These are phyloP conservation scores for Halophytophthora polymorphica DNA, from an alignment of 352 stramenopile species.

Conservation along the genomic window DNA sequence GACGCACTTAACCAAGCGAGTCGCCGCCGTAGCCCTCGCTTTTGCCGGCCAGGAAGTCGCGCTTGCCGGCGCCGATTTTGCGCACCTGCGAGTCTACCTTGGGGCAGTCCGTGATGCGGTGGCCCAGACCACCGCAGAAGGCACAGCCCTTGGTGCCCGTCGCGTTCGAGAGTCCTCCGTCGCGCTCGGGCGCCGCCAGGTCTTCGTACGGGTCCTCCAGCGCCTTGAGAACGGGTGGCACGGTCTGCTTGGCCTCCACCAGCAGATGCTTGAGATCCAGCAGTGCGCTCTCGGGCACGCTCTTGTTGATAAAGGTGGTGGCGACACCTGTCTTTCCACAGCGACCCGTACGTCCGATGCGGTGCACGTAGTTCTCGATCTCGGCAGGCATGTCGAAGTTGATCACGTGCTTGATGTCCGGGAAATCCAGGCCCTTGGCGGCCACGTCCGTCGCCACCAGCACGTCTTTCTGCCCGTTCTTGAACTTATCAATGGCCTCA, in stretches of 20 bases:
- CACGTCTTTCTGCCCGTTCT: slow-evolving; percentile 94
- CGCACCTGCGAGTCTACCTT: slow-evolving; percentile 98
- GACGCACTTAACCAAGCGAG: slow-evolving; percentile 53
- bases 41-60: slow-evolving; percentile 92
- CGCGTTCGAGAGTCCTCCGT: slow-evolving; percentile 49
- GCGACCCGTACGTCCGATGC: slow-evolving; percentile 97
- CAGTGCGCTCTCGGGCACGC: slow-evolving; percentile 91
- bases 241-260: slow-evolving; percentile 97
- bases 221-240: slow-evolving; percentile 96
- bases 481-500: slow-evolving; percentile 95
- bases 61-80: slow-evolving; percentile 91
- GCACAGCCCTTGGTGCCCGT: slow-evolving; percentile 94
- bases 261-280: slow-evolving; percentile 99
- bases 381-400: slow-evolving; percentile 99
- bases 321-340: slow-evolving; percentile 97
- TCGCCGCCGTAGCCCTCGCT: slow-evolving; percentile 94
- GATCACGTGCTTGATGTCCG: slow-evolving; percentile 99
- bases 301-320: slow-evolving; percentile 99
- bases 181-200: slow-evolving; percentile 39
- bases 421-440: slow-evolving; percentile 98
- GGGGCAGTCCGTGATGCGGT: slow-evolving; percentile 98
- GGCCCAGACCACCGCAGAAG: slow-evolving; percentile 97
- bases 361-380: slow-evolving; percentile 99
- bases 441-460: slow-evolving; percentile 98
- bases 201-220: slow-evolving; percentile 96